Evolutionary conservation across 108 stramenopile species (phyloP).

Genomic region (Cyclotella choctawhatcheeana): DNA sequence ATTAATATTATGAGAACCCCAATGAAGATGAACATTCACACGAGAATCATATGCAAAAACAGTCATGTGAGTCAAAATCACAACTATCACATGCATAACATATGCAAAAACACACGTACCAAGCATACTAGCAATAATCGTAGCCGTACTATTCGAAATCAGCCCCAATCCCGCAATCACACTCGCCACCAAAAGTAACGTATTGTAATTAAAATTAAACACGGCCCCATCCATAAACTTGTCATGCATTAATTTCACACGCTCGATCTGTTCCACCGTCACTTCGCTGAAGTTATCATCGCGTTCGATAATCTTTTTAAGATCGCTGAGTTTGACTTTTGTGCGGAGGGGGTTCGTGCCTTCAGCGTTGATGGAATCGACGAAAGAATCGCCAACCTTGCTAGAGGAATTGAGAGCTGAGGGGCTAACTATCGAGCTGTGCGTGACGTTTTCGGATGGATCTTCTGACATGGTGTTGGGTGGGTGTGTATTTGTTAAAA

Average conservation of each 20-base stretch:
- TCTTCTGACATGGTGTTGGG: too few relatives aligned
- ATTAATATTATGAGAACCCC: too few relatives aligned
- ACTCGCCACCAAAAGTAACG: constrained; percentile 64
- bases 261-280: constrained; percentile 23
- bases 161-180: constrained; percentile 86
- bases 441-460: too few relatives aligned
- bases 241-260: constrained; percentile 36
- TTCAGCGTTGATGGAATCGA: too few relatives aligned
- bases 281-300: constrained; percentile 8
- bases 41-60: constrained; percentile 32
- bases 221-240: constrained; percentile 21
- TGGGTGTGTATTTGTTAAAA: too few relatives aligned
- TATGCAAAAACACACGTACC: constrained; percentile 61
- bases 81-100: neutral
- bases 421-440: too few relatives aligned
- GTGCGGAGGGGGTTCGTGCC: too few relatives aligned
- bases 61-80: too few relatives aligned
- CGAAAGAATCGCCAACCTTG: too few relatives aligned
- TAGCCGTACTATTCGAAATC: constrained; percentile 69
- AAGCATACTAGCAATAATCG: constrained; percentile 88
- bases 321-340: neutral
- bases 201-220: constrained; percentile 26
- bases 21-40: too few relatives aligned
- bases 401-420: too few relatives aligned
- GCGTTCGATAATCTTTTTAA: constrained; percentile 6